Evolutionary conservation across 805 yeast genomes (phyloP).

Genomic region (Nakazawaea anatomiae): DNA sequence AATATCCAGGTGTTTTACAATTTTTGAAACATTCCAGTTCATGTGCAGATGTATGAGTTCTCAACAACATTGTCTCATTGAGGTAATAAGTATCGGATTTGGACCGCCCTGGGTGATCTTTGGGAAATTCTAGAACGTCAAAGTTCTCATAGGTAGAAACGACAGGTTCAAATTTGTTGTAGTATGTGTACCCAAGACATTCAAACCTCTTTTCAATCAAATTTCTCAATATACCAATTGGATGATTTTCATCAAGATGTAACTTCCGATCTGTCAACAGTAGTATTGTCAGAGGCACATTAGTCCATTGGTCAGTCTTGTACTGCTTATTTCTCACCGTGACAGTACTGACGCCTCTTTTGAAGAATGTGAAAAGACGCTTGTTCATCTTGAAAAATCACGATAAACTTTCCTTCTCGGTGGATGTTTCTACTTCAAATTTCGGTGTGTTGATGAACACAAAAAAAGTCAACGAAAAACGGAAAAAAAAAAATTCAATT

Average conservation of each 20-base stretch:
- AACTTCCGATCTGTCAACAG: conserved; percentile 65
- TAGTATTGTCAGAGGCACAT: conserved; percentile 71
- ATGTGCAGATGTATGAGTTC: conserved; percentile 98
- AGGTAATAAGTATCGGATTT: conserved; percentile 90
- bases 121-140: conserved; percentile 86
- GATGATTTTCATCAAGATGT: conserved; percentile 73
- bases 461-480: not conserved
- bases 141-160: conserved; percentile 83
- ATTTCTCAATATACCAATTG: conserved; percentile 78
- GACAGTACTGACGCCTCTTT: conserved; percentile 21
- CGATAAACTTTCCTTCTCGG: too few relatives aligned
- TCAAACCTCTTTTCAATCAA: conserved; percentile 66
- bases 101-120: conserved; percentile 89
- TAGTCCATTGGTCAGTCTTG: conserved; percentile 74
- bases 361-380: not conserved
- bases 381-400: not conserved
- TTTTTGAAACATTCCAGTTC: conserved; percentile 77
- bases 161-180: conserved; percentile 74
- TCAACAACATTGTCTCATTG: conserved; percentile 61
- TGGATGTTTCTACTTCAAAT: too few relatives aligned
- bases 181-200: conserved; percentile 67
- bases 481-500: not conserved
- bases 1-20: conserved; percentile 73
- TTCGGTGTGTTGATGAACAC: too few relatives aligned
- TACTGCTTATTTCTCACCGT: conserved; percentile 45